Base-by-base conservation (phyloP, 1,139 yeast genomes). In the Kodamaea ohmeri region DNA sequence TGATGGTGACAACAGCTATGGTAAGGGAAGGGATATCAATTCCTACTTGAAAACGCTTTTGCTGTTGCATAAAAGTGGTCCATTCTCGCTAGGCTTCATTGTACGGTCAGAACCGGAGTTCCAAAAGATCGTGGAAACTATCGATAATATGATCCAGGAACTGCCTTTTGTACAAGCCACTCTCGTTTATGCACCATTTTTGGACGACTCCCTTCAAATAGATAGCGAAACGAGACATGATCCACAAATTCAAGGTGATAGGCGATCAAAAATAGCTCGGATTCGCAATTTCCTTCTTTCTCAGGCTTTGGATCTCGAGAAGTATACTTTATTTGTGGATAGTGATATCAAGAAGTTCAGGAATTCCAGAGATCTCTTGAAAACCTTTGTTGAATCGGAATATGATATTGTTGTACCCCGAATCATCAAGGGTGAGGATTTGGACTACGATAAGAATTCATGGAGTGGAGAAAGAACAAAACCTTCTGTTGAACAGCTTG, bases 381-480 rank as follows among this genome's bases (percentile, higher is more conserved):
- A 42, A n/a, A 44, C 48, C 3, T 68, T 73, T 38, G 51, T 71
- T 12, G 46, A 50, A 2, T 55, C 71, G 2, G 48, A 47, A 0
- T 56, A 56, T 22, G 78, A 73, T 43, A 65, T 73, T 11, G 58
- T 67, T 9, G 75, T 69, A 2, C 69, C 76, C 0, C 46, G 76
- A 38, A 52, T 73, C 12, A 44, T 39, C n/a, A 46, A 53, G 24
- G 67, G 65, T 2, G 45, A 41, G 3, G 67, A 65, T 39, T 45
- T 43, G 31, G 70, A 63, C 38, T 72, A 71, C 47, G 78, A 73
- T 48, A 55, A 55, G 38, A 72, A 72, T 46, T 58, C 76, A 0
- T 73, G 78, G 78, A 56, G 55, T n/a, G 78, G 79, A 1, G 47
- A 56, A 30, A 56, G 78, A 43, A 54, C 58, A 2, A 56, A 45